These are phyloP conservation scores for Camellia granthamiana DNA, from an alignment of 148 eudicot genomes.

Conservation along the genomic window DNA sequence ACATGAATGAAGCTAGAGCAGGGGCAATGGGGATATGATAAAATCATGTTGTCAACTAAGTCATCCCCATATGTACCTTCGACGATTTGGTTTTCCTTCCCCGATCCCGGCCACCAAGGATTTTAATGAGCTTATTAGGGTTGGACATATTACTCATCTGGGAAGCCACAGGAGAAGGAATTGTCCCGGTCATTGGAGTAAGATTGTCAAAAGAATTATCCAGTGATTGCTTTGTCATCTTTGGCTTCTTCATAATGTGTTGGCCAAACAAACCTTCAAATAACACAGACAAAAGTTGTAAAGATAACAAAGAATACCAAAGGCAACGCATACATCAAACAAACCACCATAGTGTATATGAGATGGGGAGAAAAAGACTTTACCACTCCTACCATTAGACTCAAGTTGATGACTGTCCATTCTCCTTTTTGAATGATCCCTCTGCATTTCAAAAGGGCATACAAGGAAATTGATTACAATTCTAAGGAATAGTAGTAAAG, in stretches of 20 bases:
- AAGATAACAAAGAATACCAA: neutral
- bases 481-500: neutral
- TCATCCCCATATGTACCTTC: slow-evolving; percentile 51
- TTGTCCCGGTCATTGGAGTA: slow-evolving; percentile 53
- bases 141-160: slow-evolving; percentile 89
- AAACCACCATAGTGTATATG: neutral
- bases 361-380: slow-evolving; percentile 11
- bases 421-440: slow-evolving; percentile 64
- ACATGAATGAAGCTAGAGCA: neutral
- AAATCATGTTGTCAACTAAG: neutral
- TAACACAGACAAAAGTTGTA: slow-evolving; percentile 4
- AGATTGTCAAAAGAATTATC: slow-evolving; percentile 64
- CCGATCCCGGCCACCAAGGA: slow-evolving; percentile 72
- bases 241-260: slow-evolving; percentile 54
- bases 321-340: neutral
- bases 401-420: slow-evolving; percentile 58
- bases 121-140: slow-evolving; percentile 71
- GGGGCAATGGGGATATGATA: neutral
- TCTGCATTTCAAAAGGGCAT: slow-evolving; percentile 44
- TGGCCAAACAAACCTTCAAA: slow-evolving; percentile 61
- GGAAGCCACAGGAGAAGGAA: slow-evolving; percentile 78
- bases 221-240: slow-evolving; percentile 56
- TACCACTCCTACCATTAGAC: slow-evolving; percentile 75
- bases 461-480: neutral
- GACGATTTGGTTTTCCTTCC: slow-evolving; percentile 61